Base-by-base conservation (phyloP, 2,329 filamentous ascomycete genomes). In the Alternaria brassicae region DNA sequence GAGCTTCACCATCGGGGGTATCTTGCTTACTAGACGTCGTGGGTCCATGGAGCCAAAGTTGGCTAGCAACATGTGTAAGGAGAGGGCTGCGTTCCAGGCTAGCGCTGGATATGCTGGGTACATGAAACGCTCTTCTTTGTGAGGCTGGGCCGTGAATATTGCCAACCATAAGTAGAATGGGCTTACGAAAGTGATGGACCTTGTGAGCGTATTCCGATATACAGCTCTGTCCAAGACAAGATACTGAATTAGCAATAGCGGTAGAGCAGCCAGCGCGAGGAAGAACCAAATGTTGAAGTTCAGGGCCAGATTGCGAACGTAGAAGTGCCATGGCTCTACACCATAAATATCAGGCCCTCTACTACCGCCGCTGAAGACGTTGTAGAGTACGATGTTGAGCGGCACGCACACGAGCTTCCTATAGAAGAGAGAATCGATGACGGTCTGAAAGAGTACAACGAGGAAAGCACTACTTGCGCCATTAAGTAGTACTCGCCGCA, bases 61-160 rank as follows among this genome's bases (percentile, higher is more conserved):
- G 12, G 88, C 84, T 15, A 98, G 83, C 2, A 96, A 72, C 58
- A 96, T 90, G 76, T 98, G 93, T 34, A 96, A 81, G 4, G 91
- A 86, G 53, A 97, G 85, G 8, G 94, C 91, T 3, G 93, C 93
- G 71, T 97, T 97, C 34, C 99, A 83, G 0, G 91, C 90, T 36
- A 99, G 83, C 63, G 94, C 92, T 1, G 95, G 95, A 72, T 99
- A 99, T 2, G 88, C 91, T 0, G 95, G 95, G 72, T 97, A 99
- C 93, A 99, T 98, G 81, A 99, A 99, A 6, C 95, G 86, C 79
- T 99, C 95, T 77, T 99, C 95, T 73, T 99, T 99, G 80, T 99
- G 95, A 15, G 95, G 92, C 75, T 99, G 95, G 8, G 90, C 76
- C 0, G 91, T 94, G 80, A 99, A 98, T 62, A 98, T 95, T 3